Percentiles rank a stretch among this genome's conserved stretches.
These are phyloP conservation scores for Amaranthus hypochondriacus DNA, from an alignment of 148 eudicot species.

Conservation along the genomic window DNA sequence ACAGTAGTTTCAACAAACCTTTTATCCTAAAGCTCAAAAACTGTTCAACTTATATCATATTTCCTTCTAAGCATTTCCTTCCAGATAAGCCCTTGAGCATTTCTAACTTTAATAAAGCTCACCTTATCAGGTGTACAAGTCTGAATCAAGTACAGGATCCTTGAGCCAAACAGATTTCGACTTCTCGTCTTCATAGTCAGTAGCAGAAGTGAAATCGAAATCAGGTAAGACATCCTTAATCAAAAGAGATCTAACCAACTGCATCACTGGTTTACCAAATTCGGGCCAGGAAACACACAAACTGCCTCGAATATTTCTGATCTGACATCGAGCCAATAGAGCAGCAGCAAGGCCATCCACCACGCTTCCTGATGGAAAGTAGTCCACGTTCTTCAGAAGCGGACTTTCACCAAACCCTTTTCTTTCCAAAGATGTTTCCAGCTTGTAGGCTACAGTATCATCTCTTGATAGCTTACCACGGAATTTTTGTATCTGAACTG, in stretches of 20 bases:
- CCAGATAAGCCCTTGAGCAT: neutral
- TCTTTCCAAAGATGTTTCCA: conserved; percentile 58
- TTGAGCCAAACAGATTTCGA: conserved; percentile 41
- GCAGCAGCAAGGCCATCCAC: conserved; percentile 86
- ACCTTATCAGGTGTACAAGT: conserved; percentile 62
- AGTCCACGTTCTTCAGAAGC: conserved; percentile 47
- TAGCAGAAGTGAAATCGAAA: conserved; percentile 29
- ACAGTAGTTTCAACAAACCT: neutral
- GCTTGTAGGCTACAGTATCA: conserved; percentile 68
- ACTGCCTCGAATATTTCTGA: conserved; percentile 61
- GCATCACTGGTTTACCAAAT: conserved; percentile 49
- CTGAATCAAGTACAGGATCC: conserved; percentile 56
- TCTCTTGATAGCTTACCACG: conserved; percentile 79
- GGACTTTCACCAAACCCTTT: conserved; percentile 20
- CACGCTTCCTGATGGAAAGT: conserved; percentile 84
- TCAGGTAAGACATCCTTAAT: conserved; percentile 45
- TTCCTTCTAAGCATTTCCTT: neutral
- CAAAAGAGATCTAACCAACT: conserved; percentile 52
- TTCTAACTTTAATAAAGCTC: neutral
- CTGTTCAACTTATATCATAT: neutral
- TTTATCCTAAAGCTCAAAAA: neutral
- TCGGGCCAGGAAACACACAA: conserved; percentile 81
- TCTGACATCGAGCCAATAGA: conserved; percentile 56
- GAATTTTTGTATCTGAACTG: conserved; percentile 67
- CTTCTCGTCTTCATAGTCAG: conserved; percentile 30